phyloP scores from a whole-genome alignment of 768 basidiomycete genomes.

The Plicaturopsis crispa region DNA sequence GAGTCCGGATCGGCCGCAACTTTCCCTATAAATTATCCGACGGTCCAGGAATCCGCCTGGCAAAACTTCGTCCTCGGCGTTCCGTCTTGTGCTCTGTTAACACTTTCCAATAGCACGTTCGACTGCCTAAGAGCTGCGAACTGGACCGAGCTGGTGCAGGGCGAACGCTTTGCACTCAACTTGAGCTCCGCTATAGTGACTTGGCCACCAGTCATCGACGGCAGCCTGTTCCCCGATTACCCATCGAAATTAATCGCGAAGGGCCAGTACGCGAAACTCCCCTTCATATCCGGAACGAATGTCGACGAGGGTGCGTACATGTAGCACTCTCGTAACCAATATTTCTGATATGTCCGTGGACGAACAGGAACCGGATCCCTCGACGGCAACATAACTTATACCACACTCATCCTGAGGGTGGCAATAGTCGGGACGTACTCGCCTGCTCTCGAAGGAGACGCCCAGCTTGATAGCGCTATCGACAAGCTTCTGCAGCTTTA shows the following conservation, averaged over 20 bases:
- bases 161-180: constrained; percentile 1
- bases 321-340: too few relatives aligned
- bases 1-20: constrained; percentile 31
- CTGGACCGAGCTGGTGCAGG: constrained; percentile 5
- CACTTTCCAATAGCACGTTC: constrained; percentile 23
- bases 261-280: constrained; percentile 28
- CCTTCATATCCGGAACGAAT: constrained; percentile 37
- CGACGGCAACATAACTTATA: background rate
- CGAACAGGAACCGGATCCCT: too few relatives aligned
- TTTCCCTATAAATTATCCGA: constrained; percentile 21
- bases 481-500: constrained; percentile 17
- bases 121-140: constrained; percentile 21
- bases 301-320: constrained; percentile 41
- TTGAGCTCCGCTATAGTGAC: constrained; percentile 16
- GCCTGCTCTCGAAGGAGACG: too few relatives aligned
- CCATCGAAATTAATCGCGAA: constrained; percentile 24
- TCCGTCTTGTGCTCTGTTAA: constrained; percentile 23
- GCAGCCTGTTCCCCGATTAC: constrained; percentile 29
- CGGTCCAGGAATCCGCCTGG: constrained; percentile 27
- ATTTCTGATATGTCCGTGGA: too few relatives aligned
- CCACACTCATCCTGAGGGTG: too few relatives aligned
- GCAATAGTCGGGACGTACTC: too few relatives aligned
- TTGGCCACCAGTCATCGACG: constrained; percentile 33
- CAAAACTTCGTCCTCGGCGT: constrained; percentile 29
- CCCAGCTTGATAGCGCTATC: too few relatives aligned